Base-by-base conservation (phyloP, 208 protist species). In the Vickermania ingenoplastis region DNA sequence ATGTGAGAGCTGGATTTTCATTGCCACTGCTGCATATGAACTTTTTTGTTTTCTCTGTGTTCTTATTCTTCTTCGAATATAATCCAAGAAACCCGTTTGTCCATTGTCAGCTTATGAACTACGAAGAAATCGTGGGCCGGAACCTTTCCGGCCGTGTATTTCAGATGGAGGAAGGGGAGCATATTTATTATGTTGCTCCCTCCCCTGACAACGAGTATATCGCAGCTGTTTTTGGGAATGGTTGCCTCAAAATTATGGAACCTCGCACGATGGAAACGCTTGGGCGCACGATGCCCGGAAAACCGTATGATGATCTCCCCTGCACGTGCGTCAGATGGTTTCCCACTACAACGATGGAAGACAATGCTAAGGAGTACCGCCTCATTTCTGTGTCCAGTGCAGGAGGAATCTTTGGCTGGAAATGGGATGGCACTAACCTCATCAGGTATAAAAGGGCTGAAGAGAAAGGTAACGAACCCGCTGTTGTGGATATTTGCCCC, bases 401-500 rank as follows among this genome's bases (percentile, higher is more conserved):
- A 1, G 90, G 90, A 1, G 72, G 52, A 0, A 69, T 96, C 13
- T 77, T 87, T 53, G 28, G 77, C 45, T 96, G 84, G 84, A 23
- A 54, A 2, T 86, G 67, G 63, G 73, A 91, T 56, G 61, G 57
- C 14, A 26, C 31, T 4, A 45, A 55, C 13, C 17, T 75, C 13
- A 55, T 81, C 2, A 64, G 72, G 2, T 59, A 65, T 23, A 31
- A 41, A 14, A 41, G 14, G 4, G 61, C 75, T 3, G 41, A 45
- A 22, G 87, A 97, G 51, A 28, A 65, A 2, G 63, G 65, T 0
- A 96, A 96, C 61, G 84, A 97, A 54, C 77, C 83, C 1, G 73
- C 69, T 28, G 66, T 69, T 2, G 31, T 94, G 1, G 87, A 92
- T 31, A 80, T 92, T 31, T 76, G 71, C 0, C 56, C 63, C 0